These are phyloP conservation scores for Pichia sp. DNA, from an alignment of 1,139 yeast species.

Conservation along the genomic window DNA sequence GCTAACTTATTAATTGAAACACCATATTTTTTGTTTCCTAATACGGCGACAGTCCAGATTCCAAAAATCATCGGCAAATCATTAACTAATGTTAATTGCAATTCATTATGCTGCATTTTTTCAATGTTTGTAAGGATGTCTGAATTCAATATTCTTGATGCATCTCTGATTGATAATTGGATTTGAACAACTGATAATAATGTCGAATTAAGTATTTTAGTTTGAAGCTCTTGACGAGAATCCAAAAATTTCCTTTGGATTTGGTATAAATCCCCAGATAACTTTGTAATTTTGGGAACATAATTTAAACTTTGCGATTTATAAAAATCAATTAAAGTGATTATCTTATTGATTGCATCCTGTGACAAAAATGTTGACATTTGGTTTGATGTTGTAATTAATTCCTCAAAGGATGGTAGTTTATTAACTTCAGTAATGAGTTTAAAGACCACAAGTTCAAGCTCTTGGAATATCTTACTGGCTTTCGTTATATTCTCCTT, in stretches of 20 bases:
- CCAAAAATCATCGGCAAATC: conserved; percentile 84
- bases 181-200: conserved; percentile 24
- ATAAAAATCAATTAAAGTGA: conserved; percentile 24
- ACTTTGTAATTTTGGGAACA: conserved; percentile 27
- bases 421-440: conserved; percentile 16
- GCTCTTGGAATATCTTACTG: conserved; percentile 16
- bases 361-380: conserved; percentile 24
- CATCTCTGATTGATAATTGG: conserved; percentile 26
- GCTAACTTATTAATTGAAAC: conserved; percentile 46
- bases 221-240: conserved; percentile 23
- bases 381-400: conserved; percentile 25
- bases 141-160: conserved; percentile 19
- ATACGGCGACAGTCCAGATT: conserved; percentile 59
- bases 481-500: conserved; percentile 16
- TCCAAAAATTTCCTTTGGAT: conserved; percentile 22
- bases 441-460: conserved; percentile 21
- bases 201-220: conserved; percentile 22
- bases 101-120: conserved; percentile 36
- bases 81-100: conserved; percentile 47
- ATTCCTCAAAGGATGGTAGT: conserved; percentile 28
- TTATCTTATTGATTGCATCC: conserved; percentile 22
- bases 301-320: conserved; percentile 27
- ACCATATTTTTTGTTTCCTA: conserved; percentile 67
- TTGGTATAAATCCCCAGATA: conserved; percentile 30
- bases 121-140: conserved; percentile 39